A percentile compares a stretch with the other conserved stretches of the same genome.
Evolutionary conservation across 2,329 filamentous ascomycete genomes (phyloP).

Genomic region (Aspergillus nomiae): DNA sequence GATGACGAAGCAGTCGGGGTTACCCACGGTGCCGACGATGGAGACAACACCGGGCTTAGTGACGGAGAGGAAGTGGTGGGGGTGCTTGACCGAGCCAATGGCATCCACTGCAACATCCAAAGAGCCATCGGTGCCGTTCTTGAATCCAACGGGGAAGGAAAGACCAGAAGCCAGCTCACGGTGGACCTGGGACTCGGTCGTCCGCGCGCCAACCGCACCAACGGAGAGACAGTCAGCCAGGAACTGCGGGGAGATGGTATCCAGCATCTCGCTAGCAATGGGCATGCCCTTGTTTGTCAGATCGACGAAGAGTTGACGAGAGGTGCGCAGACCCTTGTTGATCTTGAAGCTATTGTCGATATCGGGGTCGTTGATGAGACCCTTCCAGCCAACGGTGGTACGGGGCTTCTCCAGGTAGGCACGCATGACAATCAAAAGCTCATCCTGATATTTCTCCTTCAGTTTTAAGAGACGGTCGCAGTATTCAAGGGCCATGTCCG

Average conservation of each 20-base stretch:
- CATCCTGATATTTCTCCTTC: conserved; percentile 84
- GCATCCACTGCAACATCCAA: conserved; percentile 91
- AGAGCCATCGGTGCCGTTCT: conserved; percentile 95
- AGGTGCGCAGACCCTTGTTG: conserved; percentile 89
- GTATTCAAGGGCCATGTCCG: conserved; percentile 86
- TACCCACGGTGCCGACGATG: conserved; percentile 91
- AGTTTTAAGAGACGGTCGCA: conserved; percentile 78
- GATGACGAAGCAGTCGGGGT: conserved; percentile 97
- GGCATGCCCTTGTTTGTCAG: conserved; percentile 92
- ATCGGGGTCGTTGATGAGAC: conserved; percentile 96
- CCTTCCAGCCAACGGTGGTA: conserved; percentile 98
- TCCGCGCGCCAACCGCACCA: conserved; percentile 92
- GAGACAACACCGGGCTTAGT: conserved; percentile 95
- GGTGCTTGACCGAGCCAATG: conserved; percentile 86
- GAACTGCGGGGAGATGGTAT: conserved; percentile 98
- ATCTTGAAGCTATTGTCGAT: conserved; percentile 99
- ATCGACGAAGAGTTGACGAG: conserved; percentile 89
- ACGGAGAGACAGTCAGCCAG: conserved; percentile 88
- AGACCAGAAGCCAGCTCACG: conserved; percentile 91
- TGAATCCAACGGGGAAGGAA: conserved; percentile 98
- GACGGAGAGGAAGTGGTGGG: conserved; percentile 95
- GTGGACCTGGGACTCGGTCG: conserved; percentile 94
- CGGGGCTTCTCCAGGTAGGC: conserved; percentile 98
- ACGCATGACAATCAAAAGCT: conserved; percentile 94
- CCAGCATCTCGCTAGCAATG: conserved; percentile 94